Base-by-base conservation (phyloP, 2,329 filamentous ascomycete genomes). In the Sclerotinia sclerotiorum region DNA sequence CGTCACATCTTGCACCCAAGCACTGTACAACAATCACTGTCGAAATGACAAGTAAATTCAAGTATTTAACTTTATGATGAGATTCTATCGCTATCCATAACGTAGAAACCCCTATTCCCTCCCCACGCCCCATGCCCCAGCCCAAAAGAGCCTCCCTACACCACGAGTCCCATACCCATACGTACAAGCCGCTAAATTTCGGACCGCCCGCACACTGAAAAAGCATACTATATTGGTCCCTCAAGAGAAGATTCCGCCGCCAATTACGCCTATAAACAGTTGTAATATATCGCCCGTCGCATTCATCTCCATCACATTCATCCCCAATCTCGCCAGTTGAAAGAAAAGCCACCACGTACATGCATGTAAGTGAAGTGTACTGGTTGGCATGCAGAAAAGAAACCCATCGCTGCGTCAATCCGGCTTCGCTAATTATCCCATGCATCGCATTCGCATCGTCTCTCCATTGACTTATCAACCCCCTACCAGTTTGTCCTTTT, bases 21-120 rank as follows among this genome's bases (percentile, higher is more conserved):
- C 6, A 29, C 21, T 11, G 21, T 19, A 3, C 8, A 29, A 46
- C 19, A n/a, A 32, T 29, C 39, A 52, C 49, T 5, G 3, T 27
- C 13, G 17, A 21, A 52, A 19, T 29, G 27, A 21, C 27, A 19
- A 32, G 19, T 3, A 17, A 21, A 49, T 48, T n/a, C 48, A 44
- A 61, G 32, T 48, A 39, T 62, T 62, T 19, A 39, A 51, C 13
- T 39, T n/a, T 62, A 51, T 51, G 51, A 51, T 61, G 19, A 29
- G 46, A 62, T n/a, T 48, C 24, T 62, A 56, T 55, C 54, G 35
- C 29, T 35, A 62, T 51, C 60, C 60, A 62, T 62, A 49, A 62
- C 46, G 5, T 27, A 49, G 46, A 7, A 27, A 24, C 46, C 44
- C 29, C 32, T n/a, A 11, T 6, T 39, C 60, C 60, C 58, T 5